Evolutionary conservation across 306 rosid genomes (phyloP).

Genomic region (Carpinus fangiana): DNA sequence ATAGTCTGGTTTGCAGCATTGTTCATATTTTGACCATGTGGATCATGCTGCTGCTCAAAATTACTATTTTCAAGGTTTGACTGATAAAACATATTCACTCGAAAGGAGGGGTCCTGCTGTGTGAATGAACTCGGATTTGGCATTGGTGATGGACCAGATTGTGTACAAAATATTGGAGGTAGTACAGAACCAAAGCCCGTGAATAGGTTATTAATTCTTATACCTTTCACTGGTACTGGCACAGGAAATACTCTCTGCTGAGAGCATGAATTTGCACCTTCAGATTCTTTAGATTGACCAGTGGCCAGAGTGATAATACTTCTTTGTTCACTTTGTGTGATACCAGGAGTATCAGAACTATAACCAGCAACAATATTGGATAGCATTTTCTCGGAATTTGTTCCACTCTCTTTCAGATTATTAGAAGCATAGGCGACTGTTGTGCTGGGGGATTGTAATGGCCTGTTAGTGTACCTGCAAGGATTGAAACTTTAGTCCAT

Average conservation of each 20-base stretch:
- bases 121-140: conserved; percentile 45
- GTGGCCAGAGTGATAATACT: conserved; percentile 45
- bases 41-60: conserved; percentile 47
- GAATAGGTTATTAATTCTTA: conserved; percentile 48
- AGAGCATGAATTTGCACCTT: conserved; percentile 47
- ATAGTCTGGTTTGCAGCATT: conserved; percentile 31
- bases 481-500: conserved; percentile 24
- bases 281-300: conserved; percentile 66
- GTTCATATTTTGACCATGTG: conserved; percentile 38
- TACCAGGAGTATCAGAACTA: conserved; percentile 44
- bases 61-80: conserved; percentile 41
- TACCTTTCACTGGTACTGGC: conserved; percentile 67
- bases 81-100: conserved; percentile 54
- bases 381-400: conserved; percentile 43
- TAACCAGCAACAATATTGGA: conserved; percentile 33
- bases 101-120: conserved; percentile 54
- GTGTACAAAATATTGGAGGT: conserved; percentile 55
- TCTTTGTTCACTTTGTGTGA: conserved; percentile 50
- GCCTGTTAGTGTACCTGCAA: conserved; percentile 75
- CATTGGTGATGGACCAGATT: conserved; percentile 51
- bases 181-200: conserved; percentile 50
- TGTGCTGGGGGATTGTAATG: conserved; percentile 45
- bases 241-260: conserved; percentile 48
- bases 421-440: conserved; percentile 32
- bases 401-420: conserved; percentile 51